A percentile compares a stretch with the other conserved stretches of the same genome.
phyloP scores from a whole-genome alignment of 768 basidiomycete genomes.

The Boletus bicolor region DNA sequence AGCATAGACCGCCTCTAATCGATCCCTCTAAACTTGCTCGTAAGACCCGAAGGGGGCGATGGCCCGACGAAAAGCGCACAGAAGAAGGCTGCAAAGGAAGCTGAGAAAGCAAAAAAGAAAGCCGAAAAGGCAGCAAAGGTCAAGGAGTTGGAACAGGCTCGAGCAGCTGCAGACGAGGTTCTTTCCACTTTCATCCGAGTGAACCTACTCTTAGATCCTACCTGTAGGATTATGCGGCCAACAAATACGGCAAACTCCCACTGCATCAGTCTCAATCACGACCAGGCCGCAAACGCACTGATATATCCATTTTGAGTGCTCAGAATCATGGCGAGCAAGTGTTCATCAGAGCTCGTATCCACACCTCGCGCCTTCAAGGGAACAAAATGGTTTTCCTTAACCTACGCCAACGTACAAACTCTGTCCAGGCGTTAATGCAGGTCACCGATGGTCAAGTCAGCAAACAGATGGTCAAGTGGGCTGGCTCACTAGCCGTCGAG shows the following conservation, averaged over 20 bases:
- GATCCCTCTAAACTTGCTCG: slow-evolving; percentile 1
- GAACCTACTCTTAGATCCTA: slow-evolving; percentile 1
- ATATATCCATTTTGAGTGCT: slow-evolving; percentile 62
- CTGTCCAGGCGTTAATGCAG: slow-evolving; percentile 82
- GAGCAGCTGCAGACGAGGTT: slow-evolving; percentile 59
- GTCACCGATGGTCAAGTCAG: slow-evolving; percentile 75
- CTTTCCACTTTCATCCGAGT: slow-evolving; percentile 34
- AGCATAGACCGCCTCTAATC: not conserved
- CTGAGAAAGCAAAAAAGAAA: slow-evolving; percentile 85
- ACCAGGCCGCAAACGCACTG: slow-evolving; percentile 52
- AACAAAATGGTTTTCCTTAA: slow-evolving; percentile 95
- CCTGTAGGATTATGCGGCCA: slow-evolving; percentile 66
- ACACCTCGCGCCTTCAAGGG: slow-evolving; percentile 88
- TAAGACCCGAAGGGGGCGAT: slow-evolving; percentile 29
- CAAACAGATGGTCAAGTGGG: slow-evolving; percentile 98
- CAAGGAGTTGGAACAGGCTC: slow-evolving; percentile 70
- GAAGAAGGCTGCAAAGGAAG: slow-evolving; percentile 89
- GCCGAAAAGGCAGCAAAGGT: slow-evolving; percentile 82
- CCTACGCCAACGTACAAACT: slow-evolving; percentile 81
- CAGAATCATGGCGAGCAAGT: slow-evolving; percentile 69
- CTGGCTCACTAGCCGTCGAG: slow-evolving; percentile 72
- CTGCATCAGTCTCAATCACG: slow-evolving; percentile 90
- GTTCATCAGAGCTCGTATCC: slow-evolving; percentile 83
- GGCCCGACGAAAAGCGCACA: slow-evolving; percentile 83
- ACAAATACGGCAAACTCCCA: slow-evolving; percentile 84